Percentiles rank a stretch among this genome's conserved stretches.
Evolutionary conservation across 106 monocot genomes (phyloP).

Genomic region (Acorus calamus): DNA sequence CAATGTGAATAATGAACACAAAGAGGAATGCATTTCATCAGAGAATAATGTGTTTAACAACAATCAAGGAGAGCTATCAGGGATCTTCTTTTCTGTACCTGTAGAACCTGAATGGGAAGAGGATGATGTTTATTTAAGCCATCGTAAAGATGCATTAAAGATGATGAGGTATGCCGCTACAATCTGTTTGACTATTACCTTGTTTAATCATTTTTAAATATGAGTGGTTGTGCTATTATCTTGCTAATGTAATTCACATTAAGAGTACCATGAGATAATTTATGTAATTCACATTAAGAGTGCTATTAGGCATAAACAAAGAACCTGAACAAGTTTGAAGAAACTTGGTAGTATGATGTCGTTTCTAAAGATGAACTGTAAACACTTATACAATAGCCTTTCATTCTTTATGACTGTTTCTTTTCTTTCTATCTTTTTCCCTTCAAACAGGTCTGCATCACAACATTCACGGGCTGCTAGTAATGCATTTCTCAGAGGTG

Average conservation of each 20-base stretch:
- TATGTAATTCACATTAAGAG: too few relatives aligned
- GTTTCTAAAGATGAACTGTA: too few relatives aligned
- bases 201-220: too few relatives aligned
- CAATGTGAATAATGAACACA: conserved; percentile 6
- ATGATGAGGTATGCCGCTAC: conserved; percentile 58
- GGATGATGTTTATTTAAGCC: conserved; percentile 64
- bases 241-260: too few relatives aligned
- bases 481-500: conserved; percentile 73
- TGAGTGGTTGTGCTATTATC: too few relatives aligned
- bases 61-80: conserved; percentile 8
- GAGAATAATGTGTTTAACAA: conserved; percentile 3
- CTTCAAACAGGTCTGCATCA: conserved; percentile 45
- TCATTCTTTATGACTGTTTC: not conserved
- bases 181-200: too few relatives aligned
- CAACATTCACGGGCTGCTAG: conserved; percentile 71
- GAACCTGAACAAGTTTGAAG: too few relatives aligned
- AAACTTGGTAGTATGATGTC: too few relatives aligned
- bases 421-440: conserved; percentile 4
- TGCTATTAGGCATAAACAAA: too few relatives aligned
- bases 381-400: not conserved
- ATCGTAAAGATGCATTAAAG: conserved; percentile 77
- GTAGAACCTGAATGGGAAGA: conserved; percentile 78
- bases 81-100: conserved; percentile 21
- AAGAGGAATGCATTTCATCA: conserved; percentile 4
- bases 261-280: too few relatives aligned